Evolutionary conservation across 441 rosid species (phyloP).

Genomic region (Macaranga tanarius): DNA sequence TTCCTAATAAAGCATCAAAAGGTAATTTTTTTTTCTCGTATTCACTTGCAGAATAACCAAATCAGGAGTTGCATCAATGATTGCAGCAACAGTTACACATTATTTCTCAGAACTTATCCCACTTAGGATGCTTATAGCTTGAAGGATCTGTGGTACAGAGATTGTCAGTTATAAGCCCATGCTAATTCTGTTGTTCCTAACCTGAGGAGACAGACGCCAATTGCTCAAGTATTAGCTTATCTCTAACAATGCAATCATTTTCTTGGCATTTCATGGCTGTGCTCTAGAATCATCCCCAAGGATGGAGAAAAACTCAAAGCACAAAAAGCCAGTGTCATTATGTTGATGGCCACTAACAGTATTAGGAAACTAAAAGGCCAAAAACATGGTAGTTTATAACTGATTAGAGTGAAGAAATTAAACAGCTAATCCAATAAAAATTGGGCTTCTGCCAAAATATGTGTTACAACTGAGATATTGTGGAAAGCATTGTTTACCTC

Average conservation of each 20-base stretch:
- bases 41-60: background rate
- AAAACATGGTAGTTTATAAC: background rate
- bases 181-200: background rate
- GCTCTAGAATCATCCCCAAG: no score
- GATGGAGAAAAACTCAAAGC: no score
- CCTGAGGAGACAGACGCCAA: background rate
- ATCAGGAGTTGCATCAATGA: no score
- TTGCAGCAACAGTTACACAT: background rate
- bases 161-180: no score
- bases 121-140: background rate
- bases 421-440: background rate
- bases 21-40: background rate
- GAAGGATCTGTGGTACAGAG: no score
- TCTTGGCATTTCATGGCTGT: no score
- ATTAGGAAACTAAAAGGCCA: background rate
- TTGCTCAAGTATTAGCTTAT: background rate
- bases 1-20: no score
- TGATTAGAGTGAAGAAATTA: background rate
- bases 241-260: no score
- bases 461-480: background rate
- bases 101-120: background rate
- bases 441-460: background rate
- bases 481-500: conserved; percentile 43
- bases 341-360: background rate
- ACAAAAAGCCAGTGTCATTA: no score